These are phyloP conservation scores for Sistotremastrum suecicum DNA, from an alignment of 768 basidiomycete genomes.

Conservation along the genomic window DNA sequence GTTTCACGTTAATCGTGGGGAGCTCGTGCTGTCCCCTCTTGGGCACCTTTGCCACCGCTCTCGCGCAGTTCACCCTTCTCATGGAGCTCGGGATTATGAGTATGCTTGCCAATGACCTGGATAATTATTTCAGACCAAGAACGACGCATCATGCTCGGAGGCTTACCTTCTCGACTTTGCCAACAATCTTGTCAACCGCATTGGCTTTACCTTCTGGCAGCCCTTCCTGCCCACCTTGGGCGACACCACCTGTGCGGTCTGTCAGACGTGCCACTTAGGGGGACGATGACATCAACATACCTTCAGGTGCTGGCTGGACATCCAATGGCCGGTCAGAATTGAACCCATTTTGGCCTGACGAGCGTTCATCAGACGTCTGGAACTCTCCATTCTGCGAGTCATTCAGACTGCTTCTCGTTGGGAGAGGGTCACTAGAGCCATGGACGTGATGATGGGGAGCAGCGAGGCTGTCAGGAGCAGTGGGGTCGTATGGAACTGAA, in stretches of 20 bases:
- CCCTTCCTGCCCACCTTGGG: constrained; percentile 19
- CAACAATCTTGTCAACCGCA: constrained; percentile 38
- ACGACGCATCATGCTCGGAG: background rate
- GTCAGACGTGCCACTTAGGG: background rate
- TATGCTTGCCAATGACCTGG: constrained; percentile 36
- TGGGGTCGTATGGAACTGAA: background rate
- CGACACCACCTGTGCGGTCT: constrained; percentile 19
- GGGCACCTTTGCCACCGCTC: constrained; percentile 35
- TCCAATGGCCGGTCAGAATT: constrained; percentile 21
- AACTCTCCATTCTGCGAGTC: constrained; percentile 8
- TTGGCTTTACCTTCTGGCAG: constrained; percentile 26
- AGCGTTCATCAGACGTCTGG: background rate
- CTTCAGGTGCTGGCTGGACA: constrained; percentile 22
- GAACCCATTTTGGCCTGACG: constrained; percentile 13
- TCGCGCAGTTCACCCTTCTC: constrained; percentile 45
- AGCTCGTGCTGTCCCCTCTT: constrained; percentile 23
- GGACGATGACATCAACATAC: constrained; percentile 6
- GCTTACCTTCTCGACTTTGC: constrained; percentile 42
- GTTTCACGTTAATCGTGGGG: constrained; percentile 24
- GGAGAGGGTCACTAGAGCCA: constrained; percentile 32
- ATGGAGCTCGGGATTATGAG: constrained; percentile 32
- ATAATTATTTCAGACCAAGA: background rate
- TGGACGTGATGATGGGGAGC: constrained; percentile 31
- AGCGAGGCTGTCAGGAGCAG: constrained; percentile 5
- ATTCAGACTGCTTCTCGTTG: constrained; percentile 20